These are phyloP conservation scores for Orbilia ellipsospora DNA, from an alignment of 2,329 filamentous ascomycete genomes.

Conservation along the genomic window DNA sequence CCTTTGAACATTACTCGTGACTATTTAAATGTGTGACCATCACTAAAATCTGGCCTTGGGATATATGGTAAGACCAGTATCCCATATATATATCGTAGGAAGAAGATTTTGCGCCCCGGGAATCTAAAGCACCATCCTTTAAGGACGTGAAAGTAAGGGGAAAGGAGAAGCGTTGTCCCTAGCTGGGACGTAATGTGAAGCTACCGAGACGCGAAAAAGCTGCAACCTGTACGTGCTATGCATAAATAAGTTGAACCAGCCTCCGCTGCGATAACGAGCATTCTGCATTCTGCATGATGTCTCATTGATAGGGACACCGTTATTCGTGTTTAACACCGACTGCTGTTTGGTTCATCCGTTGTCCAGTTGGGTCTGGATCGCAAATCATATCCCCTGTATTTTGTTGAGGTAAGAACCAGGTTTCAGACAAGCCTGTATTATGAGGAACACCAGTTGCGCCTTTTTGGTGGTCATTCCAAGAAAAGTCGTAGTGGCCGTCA, in stretches of 20 bases:
- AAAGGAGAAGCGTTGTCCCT: not conserved
- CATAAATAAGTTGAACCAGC: not conserved
- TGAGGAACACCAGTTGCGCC: conserved; percentile 21
- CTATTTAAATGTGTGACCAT: too few species aligned
- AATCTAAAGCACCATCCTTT: too few species aligned
- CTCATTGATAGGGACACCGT: not conserved
- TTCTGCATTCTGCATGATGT: conserved; percentile 6
- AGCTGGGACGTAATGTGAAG: too few species aligned
- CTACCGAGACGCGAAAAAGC: too few species aligned
- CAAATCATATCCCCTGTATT: conserved; percentile 32
- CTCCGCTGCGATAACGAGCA: not conserved
- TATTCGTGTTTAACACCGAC: conserved; percentile 50
- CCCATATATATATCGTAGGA: too few species aligned
- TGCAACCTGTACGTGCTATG: too few species aligned
- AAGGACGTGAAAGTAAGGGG: not conserved
- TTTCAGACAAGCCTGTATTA: conserved; percentile 27
- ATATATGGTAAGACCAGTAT: too few species aligned
- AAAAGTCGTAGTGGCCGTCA: conserved; percentile 35
- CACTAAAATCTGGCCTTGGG: too few species aligned
- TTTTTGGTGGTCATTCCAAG: conserved; percentile 35
- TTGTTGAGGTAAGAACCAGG: conserved; percentile 52
- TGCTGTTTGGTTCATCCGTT: conserved; percentile 40
- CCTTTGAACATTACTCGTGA: too few species aligned
- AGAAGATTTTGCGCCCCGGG: too few species aligned
- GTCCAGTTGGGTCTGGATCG: conserved; percentile 32